Evolutionary conservation across 2,329 filamentous ascomycete genomes (phyloP), one percentile per base, ranked within the genome.

Genomic region (Trichophyton mentagrophytes): DNA sequence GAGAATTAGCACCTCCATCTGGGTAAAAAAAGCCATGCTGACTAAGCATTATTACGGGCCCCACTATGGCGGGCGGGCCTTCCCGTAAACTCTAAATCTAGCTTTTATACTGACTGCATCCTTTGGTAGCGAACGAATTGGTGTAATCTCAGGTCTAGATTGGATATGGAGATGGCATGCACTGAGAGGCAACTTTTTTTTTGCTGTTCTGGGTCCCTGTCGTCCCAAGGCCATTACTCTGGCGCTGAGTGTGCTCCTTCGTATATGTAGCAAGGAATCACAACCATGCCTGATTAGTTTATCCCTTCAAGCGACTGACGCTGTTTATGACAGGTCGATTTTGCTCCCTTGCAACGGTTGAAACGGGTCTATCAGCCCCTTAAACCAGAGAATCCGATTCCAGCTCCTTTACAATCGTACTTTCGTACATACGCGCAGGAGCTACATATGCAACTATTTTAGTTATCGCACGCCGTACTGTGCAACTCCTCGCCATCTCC

Each of bases 61-160:
- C 49, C 49, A 53, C 49, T 30, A 53, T 53, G 13, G 30, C 49
- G 22, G 49, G n/a, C 49, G 49, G 49, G 49, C 49, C 49, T 53
- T 53, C 49, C 49, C 49, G 49, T 13, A 33, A 53, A 53, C 49
- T 25, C 25, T 53, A 53, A 53, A 30, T 33, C 27, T 30, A 33
- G 22, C 49, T 53, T 53, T 53, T 53, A 53, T 53, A 53, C 30
- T 13, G 49, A 53, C 49, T 11, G 9, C 44, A 47, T 25, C 17
- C 49, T 30, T 53, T 25, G 20, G 17, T 11, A 11, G 44, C 49
- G 11, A 20, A 33, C 49, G 6, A n/a, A 30, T 25, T 27, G 27
- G 13, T 9, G 22, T 9, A 11, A 33, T 25, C 3, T 25, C 25
- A 33, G 25, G 49, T 8, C 49, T 3, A 53, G 49, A n/a, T 47